phyloP scores from a whole-genome alignment of 768 basidiomycete genomes.

The Russula abietina region DNA sequence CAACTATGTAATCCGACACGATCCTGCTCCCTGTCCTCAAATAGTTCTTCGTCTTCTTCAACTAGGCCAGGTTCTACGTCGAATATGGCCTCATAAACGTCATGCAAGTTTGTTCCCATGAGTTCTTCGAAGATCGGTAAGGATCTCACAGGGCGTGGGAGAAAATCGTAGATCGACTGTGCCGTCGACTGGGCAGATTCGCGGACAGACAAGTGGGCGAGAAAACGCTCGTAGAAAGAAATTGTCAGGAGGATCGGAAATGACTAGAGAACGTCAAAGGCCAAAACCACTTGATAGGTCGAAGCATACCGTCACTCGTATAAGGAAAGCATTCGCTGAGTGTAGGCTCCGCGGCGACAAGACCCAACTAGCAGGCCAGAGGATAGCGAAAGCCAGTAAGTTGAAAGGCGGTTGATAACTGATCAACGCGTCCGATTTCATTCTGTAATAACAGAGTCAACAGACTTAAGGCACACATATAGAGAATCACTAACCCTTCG shows the following conservation, averaged over 20 bases:
- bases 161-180: constrained; percentile 51
- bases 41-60: constrained; percentile 36
- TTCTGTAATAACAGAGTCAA: constrained; percentile 39
- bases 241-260: constrained; percentile 76
- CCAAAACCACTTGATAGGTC: not conserved
- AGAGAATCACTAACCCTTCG: constrained; percentile 54
- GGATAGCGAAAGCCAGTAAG: constrained; percentile 67
- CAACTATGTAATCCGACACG: constrained; percentile 25
- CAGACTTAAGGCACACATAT: not conserved
- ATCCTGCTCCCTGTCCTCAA: constrained; percentile 45
- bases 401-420: constrained; percentile 92
- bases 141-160: constrained; percentile 66
- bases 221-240: constrained; percentile 71
- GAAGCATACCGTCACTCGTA: constrained; percentile 62
- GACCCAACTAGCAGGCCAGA: constrained; percentile 74
- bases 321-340: constrained; percentile 76
- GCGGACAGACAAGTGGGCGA: constrained; percentile 45
- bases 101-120: constrained; percentile 60
- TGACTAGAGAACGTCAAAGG: constrained; percentile 36
- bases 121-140: constrained; percentile 72
- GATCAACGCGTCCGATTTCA: constrained; percentile 85
- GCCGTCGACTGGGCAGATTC: constrained; percentile 48
- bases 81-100: constrained; percentile 75
- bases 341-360: constrained; percentile 76
- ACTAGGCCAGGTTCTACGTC: constrained; percentile 50